phyloP scores from a whole-genome alignment of 805 yeast species.

The Pichia nanzhaoensis region DNA sequence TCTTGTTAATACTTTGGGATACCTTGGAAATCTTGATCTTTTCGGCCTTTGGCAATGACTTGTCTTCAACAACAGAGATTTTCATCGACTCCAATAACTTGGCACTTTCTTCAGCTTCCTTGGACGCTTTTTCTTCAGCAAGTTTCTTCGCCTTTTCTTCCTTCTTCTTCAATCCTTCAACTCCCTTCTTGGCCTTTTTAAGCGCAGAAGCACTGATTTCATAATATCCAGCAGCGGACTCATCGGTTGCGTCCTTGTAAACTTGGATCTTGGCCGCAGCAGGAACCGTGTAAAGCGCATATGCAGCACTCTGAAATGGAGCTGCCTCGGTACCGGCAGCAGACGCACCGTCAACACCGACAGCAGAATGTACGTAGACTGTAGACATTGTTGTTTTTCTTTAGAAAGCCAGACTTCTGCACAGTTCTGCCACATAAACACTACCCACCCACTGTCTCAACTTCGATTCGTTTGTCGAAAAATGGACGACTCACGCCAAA shows the following conservation, averaged over 20 bases:
- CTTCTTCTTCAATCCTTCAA: constrained; percentile 82
- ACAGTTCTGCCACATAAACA: too few species aligned
- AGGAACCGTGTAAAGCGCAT: constrained; percentile 53
- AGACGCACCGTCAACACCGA: constrained; percentile 58
- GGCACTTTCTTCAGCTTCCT: constrained; percentile 66
- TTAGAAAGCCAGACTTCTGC: too few species aligned
- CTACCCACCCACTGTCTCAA: too few species aligned
- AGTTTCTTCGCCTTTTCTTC: constrained; percentile 59
- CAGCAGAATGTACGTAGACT: constrained; percentile 56
- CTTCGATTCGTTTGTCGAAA: too few species aligned
- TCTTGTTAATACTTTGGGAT: constrained; percentile 47
- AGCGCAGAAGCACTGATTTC: constrained; percentile 86
- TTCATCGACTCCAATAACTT: constrained; percentile 73
- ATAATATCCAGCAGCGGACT: constrained; percentile 49
- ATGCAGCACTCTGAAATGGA: constrained; percentile 83
- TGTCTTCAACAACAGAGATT: constrained; percentile 69
- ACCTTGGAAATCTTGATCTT: constrained; percentile 58
- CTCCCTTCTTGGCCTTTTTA: constrained; percentile 95
- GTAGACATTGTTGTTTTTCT: background rate
- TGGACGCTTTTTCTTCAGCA: constrained; percentile 44
- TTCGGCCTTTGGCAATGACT: constrained; percentile 60
- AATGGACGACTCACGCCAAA: too few species aligned
- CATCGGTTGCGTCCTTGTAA: constrained; percentile 44
- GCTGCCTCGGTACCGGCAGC: constrained; percentile 56
- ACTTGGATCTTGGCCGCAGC: constrained; percentile 49